Evolutionary conservation across 495 filamentous ascomycete genomes (phyloP).

Genomic region (Penicillium odoratum): DNA sequence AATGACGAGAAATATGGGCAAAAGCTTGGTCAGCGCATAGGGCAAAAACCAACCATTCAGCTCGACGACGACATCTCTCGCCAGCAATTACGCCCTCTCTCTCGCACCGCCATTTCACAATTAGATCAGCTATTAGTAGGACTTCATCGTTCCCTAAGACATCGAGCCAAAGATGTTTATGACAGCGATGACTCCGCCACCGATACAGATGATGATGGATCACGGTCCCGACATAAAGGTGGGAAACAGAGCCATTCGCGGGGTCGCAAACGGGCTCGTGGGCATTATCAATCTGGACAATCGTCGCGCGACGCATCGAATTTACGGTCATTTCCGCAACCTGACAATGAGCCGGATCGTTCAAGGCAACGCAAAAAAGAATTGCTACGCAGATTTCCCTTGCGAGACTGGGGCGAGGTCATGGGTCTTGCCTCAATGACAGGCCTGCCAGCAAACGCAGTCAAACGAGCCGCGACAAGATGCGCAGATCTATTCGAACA

Average conservation of each 20-base stretch:
- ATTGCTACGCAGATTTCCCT: conserved; percentile 29
- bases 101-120: conserved; percentile 62
- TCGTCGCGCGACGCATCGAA: conserved; percentile 15
- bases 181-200: conserved; percentile 23
- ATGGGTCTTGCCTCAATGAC: conserved; percentile 70
- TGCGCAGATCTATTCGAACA: conserved; percentile 72
- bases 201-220: conserved; percentile 13
- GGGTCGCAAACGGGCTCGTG: conserved; percentile 26
- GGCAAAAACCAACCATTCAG: conserved; percentile 39
- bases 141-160: conserved; percentile 62
- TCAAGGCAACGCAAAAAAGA: not conserved
- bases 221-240: conserved; percentile 11
- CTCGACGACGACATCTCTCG: conserved; percentile 64
- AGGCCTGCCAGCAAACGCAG: conserved; percentile 60
- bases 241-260: conserved; percentile 27
- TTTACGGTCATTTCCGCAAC: conserved; percentile 1
- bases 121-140: conserved; percentile 66
- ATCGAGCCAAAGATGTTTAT: conserved; percentile 33
- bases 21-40: not conserved
- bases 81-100: conserved; percentile 59
- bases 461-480: conserved; percentile 64
- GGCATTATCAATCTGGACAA: not conserved
- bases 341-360: not conserved
- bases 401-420: conserved; percentile 80
- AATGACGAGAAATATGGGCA: conserved; percentile 3